These are phyloP conservation scores for Fusarium sp. DNA, from an alignment of 2,329 filamentous ascomycete species.

Conservation along the genomic window DNA sequence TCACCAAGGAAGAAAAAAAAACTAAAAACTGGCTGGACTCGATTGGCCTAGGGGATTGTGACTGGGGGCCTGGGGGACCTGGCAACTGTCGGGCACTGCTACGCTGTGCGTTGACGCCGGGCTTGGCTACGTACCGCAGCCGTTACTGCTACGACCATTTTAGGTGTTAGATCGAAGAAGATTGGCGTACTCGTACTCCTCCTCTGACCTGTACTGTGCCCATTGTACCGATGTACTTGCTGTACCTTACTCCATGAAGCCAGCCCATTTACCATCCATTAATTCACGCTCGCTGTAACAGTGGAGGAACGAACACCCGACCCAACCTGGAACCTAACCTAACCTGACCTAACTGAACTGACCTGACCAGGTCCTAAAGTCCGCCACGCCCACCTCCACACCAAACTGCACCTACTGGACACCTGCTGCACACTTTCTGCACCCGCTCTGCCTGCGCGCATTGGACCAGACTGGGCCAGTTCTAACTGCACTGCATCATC, in stretches of 20 bases:
- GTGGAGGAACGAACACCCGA: slow-evolving; percentile 37
- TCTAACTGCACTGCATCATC: slow-evolving; percentile 35
- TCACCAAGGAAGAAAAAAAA: not conserved
- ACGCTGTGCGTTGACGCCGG: slow-evolving; percentile 24
- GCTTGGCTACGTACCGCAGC: slow-evolving; percentile 28
- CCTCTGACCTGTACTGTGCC: not conserved
- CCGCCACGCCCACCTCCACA: slow-evolving; percentile 45
- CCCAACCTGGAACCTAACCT: not conserved
- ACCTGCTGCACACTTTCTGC: slow-evolving; percentile 11
- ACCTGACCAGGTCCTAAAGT: slow-evolving; percentile 14
- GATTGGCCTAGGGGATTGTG: not conserved
- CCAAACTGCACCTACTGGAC: slow-evolving; percentile 13
- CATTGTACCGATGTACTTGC: slow-evolving; percentile 1
- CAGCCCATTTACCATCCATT: not conserved
- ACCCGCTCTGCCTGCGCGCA: slow-evolving; percentile 7
- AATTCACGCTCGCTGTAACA: slow-evolving; percentile 17
- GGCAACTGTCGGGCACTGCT: slow-evolving; percentile 35
- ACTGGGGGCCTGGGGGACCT: slow-evolving; percentile 21
- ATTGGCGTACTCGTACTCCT: slow-evolving; percentile 31
- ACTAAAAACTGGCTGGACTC: slow-evolving; percentile 18
- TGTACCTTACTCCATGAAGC: not conserved
- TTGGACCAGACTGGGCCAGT: slow-evolving; percentile 3
- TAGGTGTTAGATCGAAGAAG: not conserved
- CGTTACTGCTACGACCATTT: slow-evolving; percentile 27
- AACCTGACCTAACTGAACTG: not conserved